Conservation (phyloP, 129 eudicot species). For the Helianthus tuberosus region DNA sequence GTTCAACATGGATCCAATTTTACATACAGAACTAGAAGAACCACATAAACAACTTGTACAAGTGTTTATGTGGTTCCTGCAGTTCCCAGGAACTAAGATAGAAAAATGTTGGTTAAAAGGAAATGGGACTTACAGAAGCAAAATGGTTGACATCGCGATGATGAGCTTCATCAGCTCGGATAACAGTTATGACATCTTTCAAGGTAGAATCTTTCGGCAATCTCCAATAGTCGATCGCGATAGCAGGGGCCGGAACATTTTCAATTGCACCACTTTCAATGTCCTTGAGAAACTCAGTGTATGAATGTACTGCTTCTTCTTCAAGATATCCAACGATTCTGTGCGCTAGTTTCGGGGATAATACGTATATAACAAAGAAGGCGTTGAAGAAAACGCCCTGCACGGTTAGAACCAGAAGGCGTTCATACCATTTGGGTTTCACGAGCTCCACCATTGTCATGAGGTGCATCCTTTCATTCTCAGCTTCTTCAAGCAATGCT, state of each 20-base stretch:
- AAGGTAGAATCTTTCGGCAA: constrained; percentile 84
- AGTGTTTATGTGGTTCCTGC: no score
- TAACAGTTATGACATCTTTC: constrained; percentile 85
- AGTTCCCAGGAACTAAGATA: no score
- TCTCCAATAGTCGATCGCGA: constrained; percentile 95
- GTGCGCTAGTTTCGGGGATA: constrained; percentile 89
- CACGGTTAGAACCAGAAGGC: constrained; percentile 79
- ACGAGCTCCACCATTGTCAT: constrained; percentile 99
- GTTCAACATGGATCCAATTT: no score
- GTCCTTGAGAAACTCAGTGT: constrained; percentile 87
- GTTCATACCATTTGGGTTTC: constrained; percentile 93
- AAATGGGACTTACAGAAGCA: constrained; percentile 76
- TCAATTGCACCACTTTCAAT: constrained; percentile 81
- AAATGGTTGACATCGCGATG: constrained; percentile 99
- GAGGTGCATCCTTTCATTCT: constrained; percentile 95
- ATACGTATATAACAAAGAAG: constrained; percentile 69
- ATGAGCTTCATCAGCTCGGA: constrained; percentile 99
- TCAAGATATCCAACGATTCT: constrained; percentile 95
- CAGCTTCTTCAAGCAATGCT: constrained; percentile 97
- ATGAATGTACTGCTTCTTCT: constrained; percentile 95
- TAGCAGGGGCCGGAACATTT: constrained; percentile 91
- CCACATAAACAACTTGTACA: no score
- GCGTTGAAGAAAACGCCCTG: constrained; percentile 94
- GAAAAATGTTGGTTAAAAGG: no score
- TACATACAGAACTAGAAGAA: no score